Evolutionary conservation across 2,329 filamentous ascomycete genomes (phyloP), one percentile per base, ranked within the genome.

Genomic region (Penicillium sp.): DNA sequence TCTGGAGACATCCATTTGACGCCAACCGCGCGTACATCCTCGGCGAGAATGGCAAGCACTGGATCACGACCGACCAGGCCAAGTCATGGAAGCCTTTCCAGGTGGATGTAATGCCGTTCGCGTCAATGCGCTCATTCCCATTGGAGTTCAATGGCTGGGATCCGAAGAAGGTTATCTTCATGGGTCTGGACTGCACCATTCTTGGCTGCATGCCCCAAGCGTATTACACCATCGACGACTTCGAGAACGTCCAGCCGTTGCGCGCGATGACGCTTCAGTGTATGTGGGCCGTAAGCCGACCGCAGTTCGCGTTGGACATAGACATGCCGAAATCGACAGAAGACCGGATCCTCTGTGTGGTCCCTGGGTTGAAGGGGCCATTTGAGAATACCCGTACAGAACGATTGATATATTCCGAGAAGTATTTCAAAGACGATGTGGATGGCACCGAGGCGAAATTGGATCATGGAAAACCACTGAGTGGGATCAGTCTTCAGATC

Each of bases 71-170:
- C 17, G 89, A 99, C 73, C 85, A 85, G 68, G 95, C 93, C 61
- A 84, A 94, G 75, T 87, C 84, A 8, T 99, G 94, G 94, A 76
- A 81, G 50, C 75, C 82, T 54, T 97, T 97, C 76, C 76, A 84
- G 57, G 87, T 89, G 37, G 79, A 84, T 41, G 80, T 78, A 47
- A 74, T 78, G 66, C 84, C 84, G 48, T 86, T 81, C 71, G 75
- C 80, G 64, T 85, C 82, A 66, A 77, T 59, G 51, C 52, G 81
- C 60, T 54, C 27, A 9, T 65, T 62, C 67, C 75, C 85, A 37
- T 80, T 97, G 64, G 81, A 81, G 65, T 99, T 96, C 77, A 91
- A 97, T 75, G 91, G 91, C 54, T 81, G 78, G 63, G 91, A 99
- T 73, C 86, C 89, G 23, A 85, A 93, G 69, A 91, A 90, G 77